Base-by-base conservation (phyloP, 1,284 basidiomycete genomes). In the Sutorius eximius region DNA sequence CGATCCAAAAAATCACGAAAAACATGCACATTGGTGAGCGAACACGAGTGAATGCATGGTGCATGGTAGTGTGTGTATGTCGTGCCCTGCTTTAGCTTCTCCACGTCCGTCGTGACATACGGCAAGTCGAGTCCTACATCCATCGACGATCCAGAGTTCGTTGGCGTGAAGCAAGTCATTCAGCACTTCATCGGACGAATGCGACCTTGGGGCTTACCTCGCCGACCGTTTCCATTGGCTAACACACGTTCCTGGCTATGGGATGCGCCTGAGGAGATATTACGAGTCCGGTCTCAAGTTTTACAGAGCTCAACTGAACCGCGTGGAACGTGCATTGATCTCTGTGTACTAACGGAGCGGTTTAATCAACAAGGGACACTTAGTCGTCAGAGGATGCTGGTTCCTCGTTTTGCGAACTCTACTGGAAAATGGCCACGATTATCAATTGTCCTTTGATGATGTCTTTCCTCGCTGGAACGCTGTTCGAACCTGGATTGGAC, bases 401-500 rank as follows among this genome's bases (percentile, higher is more conserved):
- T 70, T 44, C 59, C 0, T 86, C 79, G 0, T 87, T 88, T 56
- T 76, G 75, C 5, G 77, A 59, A 82, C 81, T 40, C 72, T 87
- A 3, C 64, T 87, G 5, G 81, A 85, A 52, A 73, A 74, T 16
- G 78, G 80, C 56, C 58, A 69, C 0, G 75, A 80, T 41, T 75
- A 81, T 30, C 77, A 73, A 3, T 67, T 87, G 4, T 75, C 79
- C 0, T 74, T 80, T 30, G 71, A 80, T 44, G 84, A 87, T 80
- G 8, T 76, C 83, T 0, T 88, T 83, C 62, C 75, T 87, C 16
- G 79, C 82, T 1, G 86, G 86, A 0, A 77, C 77, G 5, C 78
- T 86, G 71, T 86, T 85, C 52, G 85, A 83, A 37, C 84, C 84
- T 1, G 85, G 84, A 5, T 79, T 78, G 3, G 85, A 85, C 52